Evolutionary conservation across 2,329 filamentous ascomycete species (phyloP).

Genomic region (Trematosphaeria pertusa): DNA sequence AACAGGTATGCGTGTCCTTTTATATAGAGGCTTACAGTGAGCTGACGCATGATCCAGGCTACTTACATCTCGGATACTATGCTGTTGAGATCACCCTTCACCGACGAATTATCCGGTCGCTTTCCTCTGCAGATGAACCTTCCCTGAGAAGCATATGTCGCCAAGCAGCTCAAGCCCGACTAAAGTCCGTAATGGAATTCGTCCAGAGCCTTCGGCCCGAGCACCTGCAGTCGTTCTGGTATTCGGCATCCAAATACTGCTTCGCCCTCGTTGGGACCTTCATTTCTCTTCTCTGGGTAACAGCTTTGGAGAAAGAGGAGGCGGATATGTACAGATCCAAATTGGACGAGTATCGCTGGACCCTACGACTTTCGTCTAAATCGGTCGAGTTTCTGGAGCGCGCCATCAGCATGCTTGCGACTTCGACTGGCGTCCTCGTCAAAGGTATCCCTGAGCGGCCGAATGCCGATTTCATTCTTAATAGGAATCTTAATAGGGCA

Average conservation of each 20-base stretch:
- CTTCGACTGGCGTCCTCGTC: constrained; percentile 31
- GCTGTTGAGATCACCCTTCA: constrained; percentile 56
- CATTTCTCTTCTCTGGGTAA: constrained; percentile 49
- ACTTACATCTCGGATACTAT: constrained; percentile 55
- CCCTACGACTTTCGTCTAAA: constrained; percentile 50
- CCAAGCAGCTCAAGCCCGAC: constrained; percentile 51
- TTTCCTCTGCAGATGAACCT: constrained; percentile 35
- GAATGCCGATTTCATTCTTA: constrained; percentile 11
- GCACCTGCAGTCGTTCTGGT: constrained; percentile 58
- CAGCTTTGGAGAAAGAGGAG: constrained; percentile 43
- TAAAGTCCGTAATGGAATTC: constrained; percentile 54
- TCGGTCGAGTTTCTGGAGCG: constrained; percentile 53
- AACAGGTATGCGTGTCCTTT: constrained; percentile 26
- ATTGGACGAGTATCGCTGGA: constrained; percentile 53
- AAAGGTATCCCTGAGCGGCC: constrained; percentile 14
- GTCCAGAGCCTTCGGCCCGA: constrained; percentile 53
- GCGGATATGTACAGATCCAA: constrained; percentile 43
- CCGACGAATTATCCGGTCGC: constrained; percentile 49
- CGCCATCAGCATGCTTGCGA: constrained; percentile 37
- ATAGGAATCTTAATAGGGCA: not conserved
- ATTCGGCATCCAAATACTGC: constrained; percentile 53
- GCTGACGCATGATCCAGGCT: constrained; percentile 32
- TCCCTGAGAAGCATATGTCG: constrained; percentile 49
- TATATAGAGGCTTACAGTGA: not conserved
- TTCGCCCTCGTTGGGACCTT: constrained; percentile 53